A percentile compares a stretch with the other conserved stretches of the same genome.
phyloP scores from a whole-genome alignment of 2,329 filamentous ascomycete species.

The Colletotrichum destructivum region DNA sequence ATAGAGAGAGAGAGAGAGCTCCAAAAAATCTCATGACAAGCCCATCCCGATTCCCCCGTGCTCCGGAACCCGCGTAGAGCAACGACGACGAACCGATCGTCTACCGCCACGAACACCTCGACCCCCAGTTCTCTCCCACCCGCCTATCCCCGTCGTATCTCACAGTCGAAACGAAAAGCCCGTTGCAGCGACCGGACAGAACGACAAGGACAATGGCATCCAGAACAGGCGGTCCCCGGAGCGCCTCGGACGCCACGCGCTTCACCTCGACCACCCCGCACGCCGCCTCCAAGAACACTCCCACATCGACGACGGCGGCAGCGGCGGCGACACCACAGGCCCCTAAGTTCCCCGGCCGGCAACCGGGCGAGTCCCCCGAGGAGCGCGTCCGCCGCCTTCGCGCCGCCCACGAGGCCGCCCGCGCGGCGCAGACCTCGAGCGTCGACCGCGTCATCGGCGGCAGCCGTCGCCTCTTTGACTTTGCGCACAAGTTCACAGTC shows the following conservation, averaged over 20 bases:
- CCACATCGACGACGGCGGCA: slow-evolving; percentile 49
- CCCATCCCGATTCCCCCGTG: slow-evolving; percentile 22
- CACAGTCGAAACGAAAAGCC: neutral
- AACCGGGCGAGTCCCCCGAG: slow-evolving; percentile 73
- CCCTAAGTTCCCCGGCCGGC: slow-evolving; percentile 43
- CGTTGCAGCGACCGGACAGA: neutral
- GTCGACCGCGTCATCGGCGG: slow-evolving; percentile 65
- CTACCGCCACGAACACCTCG: slow-evolving; percentile 1
- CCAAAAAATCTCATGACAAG: slow-evolving; percentile 39
- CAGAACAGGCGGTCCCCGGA: slow-evolving; percentile 71
- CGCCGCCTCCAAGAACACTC: slow-evolving; percentile 74
- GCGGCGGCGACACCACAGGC: slow-evolving; percentile 25
- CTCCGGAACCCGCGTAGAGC: slow-evolving; percentile 10
- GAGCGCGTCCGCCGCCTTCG: slow-evolving; percentile 79
- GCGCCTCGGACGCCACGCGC: slow-evolving; percentile 84
- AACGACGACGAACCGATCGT: slow-evolving; percentile 1
- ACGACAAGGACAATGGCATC: slow-evolving; percentile 54
- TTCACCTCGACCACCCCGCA: slow-evolving; percentile 72
- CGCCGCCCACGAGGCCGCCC: slow-evolving; percentile 77
- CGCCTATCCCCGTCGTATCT: neutral
- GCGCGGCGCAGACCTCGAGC: slow-evolving; percentile 69
- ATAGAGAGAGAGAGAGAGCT: neutral
- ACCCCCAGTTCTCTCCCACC: neutral
- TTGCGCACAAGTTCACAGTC: slow-evolving; percentile 70
- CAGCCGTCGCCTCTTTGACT: slow-evolving; percentile 67